Conservation (phyloP, 2,329 filamentous ascomycete genomes). For the Cercospora zeae-maydis region DNA sequence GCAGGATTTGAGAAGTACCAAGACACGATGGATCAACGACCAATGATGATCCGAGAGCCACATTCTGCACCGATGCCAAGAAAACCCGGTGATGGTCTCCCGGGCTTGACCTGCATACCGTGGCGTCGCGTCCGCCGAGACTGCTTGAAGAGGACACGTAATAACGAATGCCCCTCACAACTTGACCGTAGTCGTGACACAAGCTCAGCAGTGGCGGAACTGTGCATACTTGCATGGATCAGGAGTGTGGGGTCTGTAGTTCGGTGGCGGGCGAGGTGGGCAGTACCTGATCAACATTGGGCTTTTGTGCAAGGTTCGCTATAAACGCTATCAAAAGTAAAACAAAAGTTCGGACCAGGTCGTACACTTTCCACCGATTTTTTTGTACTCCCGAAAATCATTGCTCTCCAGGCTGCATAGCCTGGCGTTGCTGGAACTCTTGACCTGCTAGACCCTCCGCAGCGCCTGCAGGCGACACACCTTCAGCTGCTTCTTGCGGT, state of each 20-base stretch:
- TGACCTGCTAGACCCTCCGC: neutral
- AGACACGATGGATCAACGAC: neutral
- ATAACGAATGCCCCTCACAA: neutral
- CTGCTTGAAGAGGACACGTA: neutral
- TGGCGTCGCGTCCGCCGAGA: neutral
- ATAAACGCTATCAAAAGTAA: slow-evolving; percentile 9
- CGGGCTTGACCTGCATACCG: neutral
- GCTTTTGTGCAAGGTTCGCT: neutral
- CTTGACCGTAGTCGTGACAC: neutral
- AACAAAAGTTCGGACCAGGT: neutral
- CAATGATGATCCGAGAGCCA: neutral
- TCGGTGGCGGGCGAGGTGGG: neutral
- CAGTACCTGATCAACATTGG: neutral
- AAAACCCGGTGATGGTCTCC: neutral
- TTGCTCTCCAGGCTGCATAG: neutral
- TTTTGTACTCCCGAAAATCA: neutral
- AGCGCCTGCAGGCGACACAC: neutral
- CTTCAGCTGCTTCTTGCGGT: neutral
- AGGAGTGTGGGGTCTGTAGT: neutral
- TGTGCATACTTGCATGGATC: neutral
- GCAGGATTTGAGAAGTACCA: neutral
- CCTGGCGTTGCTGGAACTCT: neutral
- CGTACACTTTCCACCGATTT: too few species aligned
- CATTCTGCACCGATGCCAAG: neutral
- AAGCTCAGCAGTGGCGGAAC: neutral